Base-by-base conservation (phyloP, 2,329 filamentous ascomycete genomes). In the Hymenoscyphus fraxineus region DNA sequence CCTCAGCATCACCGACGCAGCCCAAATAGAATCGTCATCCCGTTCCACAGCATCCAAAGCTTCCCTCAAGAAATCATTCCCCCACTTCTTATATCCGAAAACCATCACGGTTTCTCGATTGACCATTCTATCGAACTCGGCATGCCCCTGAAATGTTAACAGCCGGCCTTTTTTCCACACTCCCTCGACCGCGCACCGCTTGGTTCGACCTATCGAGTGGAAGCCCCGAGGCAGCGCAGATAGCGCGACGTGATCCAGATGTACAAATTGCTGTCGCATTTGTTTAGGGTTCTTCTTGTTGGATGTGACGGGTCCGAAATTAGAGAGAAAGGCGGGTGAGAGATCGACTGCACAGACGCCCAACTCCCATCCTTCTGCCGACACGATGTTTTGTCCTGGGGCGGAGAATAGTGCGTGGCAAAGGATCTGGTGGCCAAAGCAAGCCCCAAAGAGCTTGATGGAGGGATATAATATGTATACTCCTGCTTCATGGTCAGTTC, bases 351-450 rank as follows among this genome's bases (percentile, higher is more conserved):
- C 58, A 2, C 76, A 73, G 0, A 76, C 72, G 31, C 75, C 73
- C 2, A 76, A 59, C 59, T 77, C 76, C 67, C 71, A 77, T 3
- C 74, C 75, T 16, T 74, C 68, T 60, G 38, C 16, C 2, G 41
- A 56, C 2, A 70, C 65, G 15, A 69, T 64, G 4, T 61, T 62
- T 16, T 38, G 10, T 13, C 31, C 32, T 15, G 68, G 60, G 2
- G 55, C 54, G 9, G 71, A 67, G 16, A 80, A 71, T 16, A 81
- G 61, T 3, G 77, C 74, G 60, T 78, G 74, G 63, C 75, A 77
- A 4, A 80, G 65, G 5, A 80, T 65, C 62, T 80, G 78, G 59
- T 80, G 78, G 1, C 79, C 78, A 58, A 80, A 80, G 63, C 79
- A 81, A 32, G 76, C 78, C 0, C 78, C 78, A 61, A 80, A 80